phyloP scores from a whole-genome alignment of 164 flowering plant species.

The Vitis rotundifolia region DNA sequence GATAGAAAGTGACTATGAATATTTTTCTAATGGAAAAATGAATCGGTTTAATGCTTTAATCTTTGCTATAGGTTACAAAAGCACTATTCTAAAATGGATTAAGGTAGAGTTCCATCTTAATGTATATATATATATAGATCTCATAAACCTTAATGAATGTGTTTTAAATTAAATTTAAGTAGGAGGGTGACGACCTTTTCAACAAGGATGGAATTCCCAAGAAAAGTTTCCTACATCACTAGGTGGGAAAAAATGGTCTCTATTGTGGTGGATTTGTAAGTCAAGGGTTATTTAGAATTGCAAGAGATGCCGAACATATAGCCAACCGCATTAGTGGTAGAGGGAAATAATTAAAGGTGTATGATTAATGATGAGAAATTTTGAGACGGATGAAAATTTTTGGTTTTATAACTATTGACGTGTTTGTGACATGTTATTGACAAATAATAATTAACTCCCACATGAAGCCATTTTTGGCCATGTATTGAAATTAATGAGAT shows the following conservation, averaged over 20 bases:
- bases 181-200: conserved; percentile 17
- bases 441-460: too few relatives aligned
- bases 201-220: conserved; percentile 35
- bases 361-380: too few relatives aligned
- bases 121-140: background rate
- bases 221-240: conserved; percentile 18
- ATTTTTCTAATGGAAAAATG: conserved; percentile 13
- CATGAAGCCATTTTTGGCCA: too few relatives aligned
- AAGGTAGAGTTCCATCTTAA: conserved; percentile 16
- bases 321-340: conserved; percentile 4
- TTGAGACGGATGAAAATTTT: too few relatives aligned
- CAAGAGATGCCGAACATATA: conserved; percentile 18
- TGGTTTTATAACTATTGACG: too few relatives aligned
- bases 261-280: conserved; percentile 31
- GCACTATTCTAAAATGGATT: conserved; percentile 25
- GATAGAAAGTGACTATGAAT: conserved; percentile 10
- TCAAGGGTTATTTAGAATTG: conserved; percentile 25
- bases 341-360: too few relatives aligned
- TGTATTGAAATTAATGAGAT: too few relatives aligned
- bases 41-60: conserved; percentile 28
- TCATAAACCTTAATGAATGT: too few relatives aligned
- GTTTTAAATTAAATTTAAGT: background rate
- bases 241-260: conserved; percentile 37
- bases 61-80: conserved; percentile 37
- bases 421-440: too few relatives aligned